Conservation (phyloP, 164 flowering plant genomes). For the Amborella trichopoda region DNA sequence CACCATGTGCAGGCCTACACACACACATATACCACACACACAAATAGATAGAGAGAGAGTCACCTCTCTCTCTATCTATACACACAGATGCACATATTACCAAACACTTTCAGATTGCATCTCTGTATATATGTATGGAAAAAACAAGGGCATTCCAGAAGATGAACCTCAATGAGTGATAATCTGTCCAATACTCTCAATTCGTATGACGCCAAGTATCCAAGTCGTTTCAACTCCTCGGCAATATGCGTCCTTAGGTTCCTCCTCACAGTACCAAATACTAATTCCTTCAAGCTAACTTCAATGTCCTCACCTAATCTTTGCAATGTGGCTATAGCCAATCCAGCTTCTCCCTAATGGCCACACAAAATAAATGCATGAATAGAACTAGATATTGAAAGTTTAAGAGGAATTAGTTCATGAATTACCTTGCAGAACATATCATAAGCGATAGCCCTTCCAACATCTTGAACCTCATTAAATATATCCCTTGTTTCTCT, state of each 20-base stretch:
- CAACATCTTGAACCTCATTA: conserved; percentile 76
- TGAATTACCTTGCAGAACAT: conserved; percentile 69
- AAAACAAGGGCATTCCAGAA: no score
- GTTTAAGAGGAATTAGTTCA: not conserved
- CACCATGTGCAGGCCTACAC: no score
- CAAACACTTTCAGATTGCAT: no score
- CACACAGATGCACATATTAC: no score
- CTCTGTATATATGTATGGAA: no score
- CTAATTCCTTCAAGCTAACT: conserved; percentile 54
- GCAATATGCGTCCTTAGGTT: conserved; percentile 68
- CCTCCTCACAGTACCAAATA: conserved; percentile 78
- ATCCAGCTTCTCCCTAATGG: conserved; percentile 74
- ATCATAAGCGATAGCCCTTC: conserved; percentile 94
- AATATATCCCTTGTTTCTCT: conserved; percentile 67
- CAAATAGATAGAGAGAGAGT: no score
- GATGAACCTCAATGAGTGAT: conserved; percentile 69
- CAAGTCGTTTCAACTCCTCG: conserved; percentile 57
- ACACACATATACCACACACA: no score
- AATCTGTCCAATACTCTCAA: conserved; percentile 54
- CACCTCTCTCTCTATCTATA: no score
- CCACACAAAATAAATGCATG: conserved; percentile 11
- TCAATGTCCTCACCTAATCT: conserved; percentile 96
- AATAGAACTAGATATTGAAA: not conserved
- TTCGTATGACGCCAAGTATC: conserved; percentile 62
- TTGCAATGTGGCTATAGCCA: conserved; percentile 80